Evolutionary conservation across 139 green algal species (phyloP).

Genomic region (Bryopsis sp.): DNA sequence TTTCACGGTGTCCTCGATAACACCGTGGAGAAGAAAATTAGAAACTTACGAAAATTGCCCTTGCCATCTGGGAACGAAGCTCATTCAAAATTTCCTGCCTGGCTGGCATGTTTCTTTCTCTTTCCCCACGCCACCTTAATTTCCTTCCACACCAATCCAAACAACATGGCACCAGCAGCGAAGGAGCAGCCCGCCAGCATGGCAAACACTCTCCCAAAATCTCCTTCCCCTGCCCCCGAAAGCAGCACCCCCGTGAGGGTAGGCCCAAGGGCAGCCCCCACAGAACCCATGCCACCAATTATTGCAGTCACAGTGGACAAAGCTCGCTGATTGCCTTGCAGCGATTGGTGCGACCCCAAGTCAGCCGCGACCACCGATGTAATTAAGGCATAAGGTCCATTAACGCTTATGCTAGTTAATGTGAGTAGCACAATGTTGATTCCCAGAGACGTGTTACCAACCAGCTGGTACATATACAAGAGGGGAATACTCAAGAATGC

Average conservation of each 20-base stretch:
- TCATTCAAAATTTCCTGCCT: no score
- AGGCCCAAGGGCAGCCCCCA: constrained; percentile 84
- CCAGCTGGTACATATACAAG: constrained; percentile 70
- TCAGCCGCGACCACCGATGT: constrained; percentile 89
- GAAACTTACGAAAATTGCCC: no score
- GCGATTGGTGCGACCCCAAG: constrained; percentile 78
- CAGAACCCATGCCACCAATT: constrained; percentile 90
- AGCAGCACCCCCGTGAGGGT: constrained; percentile 82
- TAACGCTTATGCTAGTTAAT: constrained; percentile 82
- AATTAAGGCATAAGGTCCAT: constrained; percentile 94
- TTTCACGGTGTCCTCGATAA: no score
- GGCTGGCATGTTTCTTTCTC: no score
- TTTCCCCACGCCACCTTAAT: no score
- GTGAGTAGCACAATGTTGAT: constrained; percentile 82
- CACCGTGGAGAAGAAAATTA: no score
- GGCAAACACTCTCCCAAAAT: constrained; percentile 80
- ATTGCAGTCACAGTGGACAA: constrained; percentile 94
- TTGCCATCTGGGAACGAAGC: no score
- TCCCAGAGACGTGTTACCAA: constrained; percentile 39
- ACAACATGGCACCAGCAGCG: constrained; percentile 48
- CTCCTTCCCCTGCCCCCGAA: constrained; percentile 25
- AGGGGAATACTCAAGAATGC: constrained; percentile 65
- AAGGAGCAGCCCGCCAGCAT: constrained; percentile 72
- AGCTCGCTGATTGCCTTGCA: constrained; percentile 42
- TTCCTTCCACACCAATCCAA: not conserved